These are phyloP conservation scores for Wallacemonas sp. DNA, from an alignment of 208 protist genomes.

Conservation along the genomic window DNA sequence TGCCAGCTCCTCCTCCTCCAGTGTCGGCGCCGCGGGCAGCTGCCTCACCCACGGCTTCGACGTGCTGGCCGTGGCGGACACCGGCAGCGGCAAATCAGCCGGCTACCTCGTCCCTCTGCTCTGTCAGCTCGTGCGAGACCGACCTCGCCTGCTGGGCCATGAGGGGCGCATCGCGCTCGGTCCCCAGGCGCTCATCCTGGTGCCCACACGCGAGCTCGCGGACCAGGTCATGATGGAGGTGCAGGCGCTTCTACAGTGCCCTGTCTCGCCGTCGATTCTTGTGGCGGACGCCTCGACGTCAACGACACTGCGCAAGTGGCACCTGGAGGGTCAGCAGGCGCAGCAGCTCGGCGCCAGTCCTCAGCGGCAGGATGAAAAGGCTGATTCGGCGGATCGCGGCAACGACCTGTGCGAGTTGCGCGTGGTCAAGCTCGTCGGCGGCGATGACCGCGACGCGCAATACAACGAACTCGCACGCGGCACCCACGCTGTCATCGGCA, in stretches of 20 bases:
- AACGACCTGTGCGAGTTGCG: constrained; percentile 60
- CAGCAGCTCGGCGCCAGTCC: background rate
- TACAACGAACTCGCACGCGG: constrained; percentile 44
- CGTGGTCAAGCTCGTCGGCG: constrained; percentile 76
- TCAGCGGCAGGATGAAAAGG: background rate
- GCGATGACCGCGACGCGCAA: constrained; percentile 55
- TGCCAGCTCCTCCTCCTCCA: background rate
- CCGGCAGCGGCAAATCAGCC: constrained; percentile 93
- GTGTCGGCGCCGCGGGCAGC: background rate
- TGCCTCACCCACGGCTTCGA: constrained; percentile 37
- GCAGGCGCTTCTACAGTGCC: constrained; percentile 10
- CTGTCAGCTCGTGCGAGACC: constrained; percentile 43
- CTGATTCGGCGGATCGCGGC: constrained; percentile 2
- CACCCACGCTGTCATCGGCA: constrained; percentile 82
- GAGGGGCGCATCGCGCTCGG: constrained; percentile 63
- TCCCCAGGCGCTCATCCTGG: constrained; percentile 83
- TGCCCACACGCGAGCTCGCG: constrained; percentile 93
- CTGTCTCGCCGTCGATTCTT: constrained; percentile 15
- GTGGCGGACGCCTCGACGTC: constrained; percentile 7
- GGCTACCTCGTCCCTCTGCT: constrained; percentile 92
- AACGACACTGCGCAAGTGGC: constrained; percentile 1
- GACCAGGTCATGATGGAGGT: constrained; percentile 77
- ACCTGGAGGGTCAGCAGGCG: background rate
- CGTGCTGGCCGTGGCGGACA: constrained; percentile 89
- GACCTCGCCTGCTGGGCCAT: constrained; percentile 53